Evolutionary conservation across 192 early-diverging fungal species (phyloP), one percentile per base, ranked within the genome.

Genomic region (Coemansia sp.): DNA sequence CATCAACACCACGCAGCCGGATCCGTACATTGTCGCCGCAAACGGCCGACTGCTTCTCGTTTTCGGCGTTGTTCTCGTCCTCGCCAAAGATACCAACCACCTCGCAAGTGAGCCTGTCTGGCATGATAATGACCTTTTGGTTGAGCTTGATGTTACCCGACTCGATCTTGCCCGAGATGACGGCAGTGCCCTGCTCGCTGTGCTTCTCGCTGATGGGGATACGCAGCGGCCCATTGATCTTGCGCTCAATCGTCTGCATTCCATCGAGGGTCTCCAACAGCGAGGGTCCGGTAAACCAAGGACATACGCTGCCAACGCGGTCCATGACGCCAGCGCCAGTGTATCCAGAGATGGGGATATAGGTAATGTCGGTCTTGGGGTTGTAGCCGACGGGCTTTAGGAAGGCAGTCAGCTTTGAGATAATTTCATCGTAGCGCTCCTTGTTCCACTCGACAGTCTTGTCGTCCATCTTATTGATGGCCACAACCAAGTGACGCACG

Each of bases 381-480:
- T 93, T 94, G 85, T 92, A 99, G 13, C 98, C 97, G 68, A 90
- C 92, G 20, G 76, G 78, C 86, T 93, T 96, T 74, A 99, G 84
- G 91, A 97, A 99, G 20, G 95, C 95, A 57, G 90, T 75, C 42
- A 98, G 84, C 76, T 97, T 98, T 57, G 70, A 40, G 44, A 93
- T 80, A 78, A 91, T 91, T 71, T 99, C 97, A 78, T 98, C 95
- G 79, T 96, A 99, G 69, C 93, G 84, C 63, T 85, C 92, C 88
- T 98, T 92, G 76, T 89, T 86, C 97, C 97, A 99, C 54, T 79
- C 64, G 43, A 99, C 98, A 9, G 98, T 99, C 16, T 92, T 88
- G 72, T 99, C 98, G 74, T 99, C 98, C 98, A 99, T 99, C 90
- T 99, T 99, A 90, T 99, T 99, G 82, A 99, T 90, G 40, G 92